phyloP scores from a whole-genome alignment of 495 filamentous ascomycete genomes.

The Amniculicola lignicola region DNA sequence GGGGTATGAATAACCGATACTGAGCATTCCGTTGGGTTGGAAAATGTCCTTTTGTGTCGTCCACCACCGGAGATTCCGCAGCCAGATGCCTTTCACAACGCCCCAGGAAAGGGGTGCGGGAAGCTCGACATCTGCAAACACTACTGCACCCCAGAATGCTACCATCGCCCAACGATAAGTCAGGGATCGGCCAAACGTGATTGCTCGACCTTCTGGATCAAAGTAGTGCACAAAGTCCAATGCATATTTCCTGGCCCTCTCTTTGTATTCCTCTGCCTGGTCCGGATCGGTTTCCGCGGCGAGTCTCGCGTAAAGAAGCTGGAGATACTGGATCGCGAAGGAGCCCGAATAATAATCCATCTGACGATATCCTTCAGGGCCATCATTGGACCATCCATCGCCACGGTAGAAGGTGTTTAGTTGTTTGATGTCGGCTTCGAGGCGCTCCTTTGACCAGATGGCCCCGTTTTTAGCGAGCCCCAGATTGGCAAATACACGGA shows the following conservation, averaged over 20 bases:
- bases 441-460: constrained; percentile 59
- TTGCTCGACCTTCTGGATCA: constrained; percentile 61
- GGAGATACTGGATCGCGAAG: constrained; percentile 75
- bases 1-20: constrained; percentile 72
- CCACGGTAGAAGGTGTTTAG: constrained; percentile 76
- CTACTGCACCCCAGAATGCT: constrained; percentile 75
- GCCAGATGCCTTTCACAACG: constrained; percentile 69
- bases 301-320: constrained; percentile 71
- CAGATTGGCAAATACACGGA: constrained; percentile 77
- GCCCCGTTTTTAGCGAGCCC: constrained; percentile 69
- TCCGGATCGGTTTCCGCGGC: constrained; percentile 64
- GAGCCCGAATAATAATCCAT: constrained; percentile 82
- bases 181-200: constrained; percentile 72
- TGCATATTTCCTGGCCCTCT: constrained; percentile 61
- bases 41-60: constrained; percentile 69
- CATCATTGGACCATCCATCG: constrained; percentile 77
- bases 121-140: constrained; percentile 69
- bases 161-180: constrained; percentile 81
- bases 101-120: constrained; percentile 70
- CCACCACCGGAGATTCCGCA: constrained; percentile 77
- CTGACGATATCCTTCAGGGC: constrained; percentile 70
- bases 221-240: constrained; percentile 74
- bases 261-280: constrained; percentile 66
- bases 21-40: constrained; percentile 67
- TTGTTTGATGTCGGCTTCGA: constrained; percentile 71